Evolutionary conservation across 2,329 filamentous ascomycete species (phyloP).

Genomic region (Pseudogymnoascus pannorum): DNA sequence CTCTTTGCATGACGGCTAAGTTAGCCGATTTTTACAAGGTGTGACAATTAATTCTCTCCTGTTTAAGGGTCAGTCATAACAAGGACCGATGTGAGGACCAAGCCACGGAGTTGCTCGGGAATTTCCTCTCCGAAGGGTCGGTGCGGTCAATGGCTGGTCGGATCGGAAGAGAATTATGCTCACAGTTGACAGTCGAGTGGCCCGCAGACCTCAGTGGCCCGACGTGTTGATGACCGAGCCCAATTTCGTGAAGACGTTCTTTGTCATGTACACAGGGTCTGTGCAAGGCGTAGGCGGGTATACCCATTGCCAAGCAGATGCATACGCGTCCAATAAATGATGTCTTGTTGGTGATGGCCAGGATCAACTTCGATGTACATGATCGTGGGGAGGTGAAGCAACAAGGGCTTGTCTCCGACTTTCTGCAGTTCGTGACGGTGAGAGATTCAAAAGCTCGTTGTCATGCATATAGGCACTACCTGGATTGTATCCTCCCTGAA

Average conservation of each 20-base stretch:
- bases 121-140: not conserved
- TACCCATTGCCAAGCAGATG: constrained; percentile 1
- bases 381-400: not conserved
- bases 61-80: not conserved
- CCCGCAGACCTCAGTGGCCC: constrained; percentile 8
- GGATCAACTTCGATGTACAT: not conserved
- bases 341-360: not conserved
- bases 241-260: not conserved
- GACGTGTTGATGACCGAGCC: not conserved
- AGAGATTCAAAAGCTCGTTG: not conserved
- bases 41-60: not conserved
- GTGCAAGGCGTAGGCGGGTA: not conserved
- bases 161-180: not conserved
- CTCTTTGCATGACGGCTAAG: not conserved
- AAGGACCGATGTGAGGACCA: not conserved
- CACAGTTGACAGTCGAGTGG: not conserved
- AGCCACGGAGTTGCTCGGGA: constrained; percentile 1
- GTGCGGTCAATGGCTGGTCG: not conserved
- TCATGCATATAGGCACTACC: not conserved
- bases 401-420: not conserved
- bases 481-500: not conserved
- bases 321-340: constrained; percentile 5
- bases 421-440: constrained; percentile 5
- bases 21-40: not conserved
- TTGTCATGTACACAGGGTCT: not conserved